Conservation (phyloP, 805 yeast species). For the Wickerhamomyces alni region DNA sequence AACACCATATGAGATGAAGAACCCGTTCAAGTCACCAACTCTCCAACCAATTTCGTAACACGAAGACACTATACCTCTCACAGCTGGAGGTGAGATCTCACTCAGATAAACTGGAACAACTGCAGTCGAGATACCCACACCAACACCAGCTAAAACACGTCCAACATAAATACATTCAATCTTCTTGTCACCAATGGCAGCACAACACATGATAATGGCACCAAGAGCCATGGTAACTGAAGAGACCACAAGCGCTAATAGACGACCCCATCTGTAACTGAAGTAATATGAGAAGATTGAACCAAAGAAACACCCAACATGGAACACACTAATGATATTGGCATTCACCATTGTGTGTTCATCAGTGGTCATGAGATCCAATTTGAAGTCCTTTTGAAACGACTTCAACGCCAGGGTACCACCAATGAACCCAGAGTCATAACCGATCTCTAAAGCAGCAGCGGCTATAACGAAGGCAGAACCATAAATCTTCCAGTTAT, state of each 20-base stretch:
- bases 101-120: conserved; percentile 44
- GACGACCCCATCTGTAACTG: conserved; percentile 35
- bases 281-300: conserved; percentile 37
- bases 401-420: conserved; percentile 38
- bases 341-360: conserved; percentile 27
- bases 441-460: conserved; percentile 46
- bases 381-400: conserved; percentile 37
- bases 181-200: conserved; percentile 13
- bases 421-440: conserved; percentile 50
- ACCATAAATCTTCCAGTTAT: conserved; percentile 35
- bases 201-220: conserved; percentile 33
- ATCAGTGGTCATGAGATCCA: conserved; percentile 26
- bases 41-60: conserved; percentile 45
- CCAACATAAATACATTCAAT: conserved; percentile 46
- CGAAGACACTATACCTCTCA: conserved; percentile 41
- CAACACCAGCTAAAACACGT: conserved; percentile 41
- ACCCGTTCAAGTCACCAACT: conserved; percentile 16
- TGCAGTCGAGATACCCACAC: conserved; percentile 47
- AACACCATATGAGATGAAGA: conserved; percentile 17
- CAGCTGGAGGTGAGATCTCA: conserved; percentile 40
- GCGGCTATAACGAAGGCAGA: conserved; percentile 41
- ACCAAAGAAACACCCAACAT: conserved; percentile 48
- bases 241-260: conserved; percentile 31
- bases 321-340: conserved; percentile 43
- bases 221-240: conserved; percentile 39